phyloP scores from a whole-genome alignment of 192 early-diverging fungal genomes.

The Helicostylum pulchrum region DNA sequence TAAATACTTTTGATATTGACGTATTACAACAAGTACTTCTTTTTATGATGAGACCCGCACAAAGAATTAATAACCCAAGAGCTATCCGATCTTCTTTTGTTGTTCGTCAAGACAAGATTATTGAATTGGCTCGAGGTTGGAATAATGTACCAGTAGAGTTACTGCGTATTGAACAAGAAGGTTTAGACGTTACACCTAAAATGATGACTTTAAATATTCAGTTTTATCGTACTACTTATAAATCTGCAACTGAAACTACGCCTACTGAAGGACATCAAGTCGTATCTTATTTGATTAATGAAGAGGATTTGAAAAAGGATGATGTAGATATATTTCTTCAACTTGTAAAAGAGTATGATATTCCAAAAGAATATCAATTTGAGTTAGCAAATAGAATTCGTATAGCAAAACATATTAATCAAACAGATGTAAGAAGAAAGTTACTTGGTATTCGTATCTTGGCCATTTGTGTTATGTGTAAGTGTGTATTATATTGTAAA shows the following conservation, averaged over 20 bases:
- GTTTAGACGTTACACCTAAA: slow-evolving; percentile 39
- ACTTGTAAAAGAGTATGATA: slow-evolving; percentile 61
- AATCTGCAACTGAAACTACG: neutral
- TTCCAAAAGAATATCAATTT: slow-evolving; percentile 73
- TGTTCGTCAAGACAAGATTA: slow-evolving; percentile 53
- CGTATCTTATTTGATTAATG: slow-evolving; percentile 51
- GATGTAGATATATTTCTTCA: slow-evolving; percentile 23
- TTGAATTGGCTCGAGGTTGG: slow-evolving; percentile 63
- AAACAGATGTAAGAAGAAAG: slow-evolving; percentile 47
- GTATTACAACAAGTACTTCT: slow-evolving; percentile 75
- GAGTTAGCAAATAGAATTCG: slow-evolving; percentile 78
- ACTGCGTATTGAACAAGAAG: slow-evolving; percentile 39
- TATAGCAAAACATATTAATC: slow-evolving; percentile 59
- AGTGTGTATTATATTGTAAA: no score
- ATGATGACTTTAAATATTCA: slow-evolving; percentile 50
- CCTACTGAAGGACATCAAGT: slow-evolving; percentile 4
- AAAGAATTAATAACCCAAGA: slow-evolving; percentile 85
- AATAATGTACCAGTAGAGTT: slow-evolving; percentile 24
- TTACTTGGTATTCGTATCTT: slow-evolving; percentile 74
- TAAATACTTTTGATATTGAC: slow-evolving; percentile 78
- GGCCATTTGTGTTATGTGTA: slow-evolving; percentile 77
- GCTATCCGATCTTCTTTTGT: slow-evolving; percentile 55
- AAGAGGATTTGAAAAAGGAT: neutral
- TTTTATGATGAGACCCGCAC: slow-evolving; percentile 83
- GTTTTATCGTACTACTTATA: slow-evolving; percentile 56